Evolutionary conservation across 2,329 filamentous ascomycete genomes (phyloP), one percentile per base, ranked within the genome.

Genomic region (Fusarium staphyleae): DNA sequence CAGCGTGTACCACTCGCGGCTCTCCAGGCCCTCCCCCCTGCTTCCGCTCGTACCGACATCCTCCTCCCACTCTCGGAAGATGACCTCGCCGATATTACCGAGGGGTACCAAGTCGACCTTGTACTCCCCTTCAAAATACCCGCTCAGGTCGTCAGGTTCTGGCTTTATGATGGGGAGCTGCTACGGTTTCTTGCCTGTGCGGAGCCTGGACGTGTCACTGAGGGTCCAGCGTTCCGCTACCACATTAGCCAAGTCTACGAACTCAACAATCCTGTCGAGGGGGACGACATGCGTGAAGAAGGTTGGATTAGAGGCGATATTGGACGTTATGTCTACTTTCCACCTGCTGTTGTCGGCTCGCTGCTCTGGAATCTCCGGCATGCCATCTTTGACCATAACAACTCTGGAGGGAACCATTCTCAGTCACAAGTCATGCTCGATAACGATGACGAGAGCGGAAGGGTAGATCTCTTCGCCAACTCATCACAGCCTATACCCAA

Each of bases 181-280:
- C 69, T 88, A 8, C 79, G 75, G 45, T 87, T 87, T 64, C 85
- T 88, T 78, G 84, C 83, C 12, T 76, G 76, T 10, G 76, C 87
- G 13, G 75, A 80, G 0, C 68, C 73, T 1, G 73, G 78, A 0
- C 1, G 81, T 77, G 43, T 57, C 10, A 54, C 41, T 0, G 48
- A 48, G 28, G 34, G 58, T 3, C 57, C 60, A 16, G 56, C 52
- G 1, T 74, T 68, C 68, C 61, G 55, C 2, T 73, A 72, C 49
- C 45, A 45, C 22, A 52, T 73, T 14, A 39, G 52, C 2, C 74
- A 87, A 61, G 75, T 88, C 1, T 88, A 87, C 63, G 78, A 85
- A 68, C 76, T 88, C 19, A 86, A 87, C 62, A 80, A 87, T 66
- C 81, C 85, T 0, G 74, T 85, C 2, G 71, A 77, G 1, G 71